phyloP scores from a whole-genome alignment of 2,329 filamentous ascomycete genomes.

The Exophiala xenobiotica region DNA sequence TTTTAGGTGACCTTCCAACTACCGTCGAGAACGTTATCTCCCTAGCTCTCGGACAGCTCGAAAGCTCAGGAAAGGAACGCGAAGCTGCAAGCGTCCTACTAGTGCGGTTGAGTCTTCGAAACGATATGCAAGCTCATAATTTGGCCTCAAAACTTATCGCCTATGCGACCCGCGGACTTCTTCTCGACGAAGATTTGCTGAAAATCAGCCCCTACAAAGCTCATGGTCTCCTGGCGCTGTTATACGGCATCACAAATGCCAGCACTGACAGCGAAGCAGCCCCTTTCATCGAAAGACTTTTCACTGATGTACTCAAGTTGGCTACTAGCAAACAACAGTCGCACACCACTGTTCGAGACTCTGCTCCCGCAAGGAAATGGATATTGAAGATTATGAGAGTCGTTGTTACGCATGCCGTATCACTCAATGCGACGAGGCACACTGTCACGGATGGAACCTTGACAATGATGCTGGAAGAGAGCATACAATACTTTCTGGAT shows the following conservation, averaged over 20 bases:
- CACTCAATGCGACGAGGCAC: slow-evolving; percentile 46
- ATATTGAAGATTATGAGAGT: slow-evolving; percentile 82
- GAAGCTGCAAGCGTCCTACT: slow-evolving; percentile 83
- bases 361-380: slow-evolving; percentile 77
- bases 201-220: slow-evolving; percentile 66
- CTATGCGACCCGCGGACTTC: slow-evolving; percentile 68
- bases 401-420: slow-evolving; percentile 65
- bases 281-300: slow-evolving; percentile 64
- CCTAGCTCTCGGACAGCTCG: slow-evolving; percentile 69
- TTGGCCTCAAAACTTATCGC: slow-evolving; percentile 66
- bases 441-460: slow-evolving; percentile 25
- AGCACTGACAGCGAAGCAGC: slow-evolving; percentile 74
- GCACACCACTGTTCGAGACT: slow-evolving; percentile 60
- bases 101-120: slow-evolving; percentile 75
- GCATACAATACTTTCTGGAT: slow-evolving; percentile 78
- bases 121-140: slow-evolving; percentile 80
- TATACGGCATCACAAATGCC: slow-evolving; percentile 71
- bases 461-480: slow-evolving; percentile 67
- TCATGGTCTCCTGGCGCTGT: slow-evolving; percentile 75
- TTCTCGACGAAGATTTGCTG: slow-evolving; percentile 42
- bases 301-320: slow-evolving; percentile 62
- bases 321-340: slow-evolving; percentile 52
- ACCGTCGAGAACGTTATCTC: slow-evolving; percentile 70
- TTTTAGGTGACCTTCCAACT: slow-evolving; percentile 63
- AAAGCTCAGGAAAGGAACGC: slow-evolving; percentile 77